Conservation (phyloP, 306 rosid genomes). For the Betula pendula region DNA sequence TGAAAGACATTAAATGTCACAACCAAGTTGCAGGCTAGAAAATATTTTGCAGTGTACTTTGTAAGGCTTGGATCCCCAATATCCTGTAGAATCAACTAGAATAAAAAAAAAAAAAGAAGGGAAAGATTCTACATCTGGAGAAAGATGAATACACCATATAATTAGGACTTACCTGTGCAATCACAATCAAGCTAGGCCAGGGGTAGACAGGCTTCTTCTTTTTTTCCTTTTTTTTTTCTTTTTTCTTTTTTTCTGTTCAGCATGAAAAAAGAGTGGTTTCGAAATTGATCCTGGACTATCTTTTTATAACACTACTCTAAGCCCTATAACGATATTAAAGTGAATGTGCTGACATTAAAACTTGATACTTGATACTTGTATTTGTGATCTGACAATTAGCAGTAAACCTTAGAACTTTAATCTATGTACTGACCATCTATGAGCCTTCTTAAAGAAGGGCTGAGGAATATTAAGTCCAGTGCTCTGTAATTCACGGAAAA, state of each 20-base stretch:
- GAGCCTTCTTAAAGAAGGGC: slow-evolving; percentile 76
- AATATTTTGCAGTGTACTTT: not conserved
- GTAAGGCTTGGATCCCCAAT: not conserved
- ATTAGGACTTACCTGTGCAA: not conserved
- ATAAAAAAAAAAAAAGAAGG: not conserved
- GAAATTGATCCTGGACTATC: not conserved
- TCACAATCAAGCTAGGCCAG: not conserved
- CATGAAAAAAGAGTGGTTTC: not conserved
- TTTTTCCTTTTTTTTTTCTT: too few relatives aligned
- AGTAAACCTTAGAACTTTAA: slow-evolving; percentile 18
- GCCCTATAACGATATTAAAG: not conserved
- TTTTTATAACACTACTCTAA: not conserved
- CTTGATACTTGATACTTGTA: slow-evolving; percentile 2
- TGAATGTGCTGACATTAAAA: slow-evolving; percentile 10
- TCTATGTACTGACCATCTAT: slow-evolving; percentile 75
- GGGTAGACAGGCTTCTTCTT: not conserved
- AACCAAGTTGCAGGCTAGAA: not conserved
- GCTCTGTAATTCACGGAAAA: slow-evolving; percentile 65
- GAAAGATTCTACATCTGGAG: not conserved
- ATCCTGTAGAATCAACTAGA: not conserved
- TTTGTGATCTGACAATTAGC: slow-evolving; percentile 10
- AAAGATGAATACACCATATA: not conserved
- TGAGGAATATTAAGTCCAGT: slow-evolving; percentile 48
- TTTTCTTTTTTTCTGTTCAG: not conserved
- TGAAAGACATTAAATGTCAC: not conserved